Evolutionary conservation across 2,329 filamentous ascomycete species (phyloP).

Genomic region (Biscogniauxia mediterranea): DNA sequence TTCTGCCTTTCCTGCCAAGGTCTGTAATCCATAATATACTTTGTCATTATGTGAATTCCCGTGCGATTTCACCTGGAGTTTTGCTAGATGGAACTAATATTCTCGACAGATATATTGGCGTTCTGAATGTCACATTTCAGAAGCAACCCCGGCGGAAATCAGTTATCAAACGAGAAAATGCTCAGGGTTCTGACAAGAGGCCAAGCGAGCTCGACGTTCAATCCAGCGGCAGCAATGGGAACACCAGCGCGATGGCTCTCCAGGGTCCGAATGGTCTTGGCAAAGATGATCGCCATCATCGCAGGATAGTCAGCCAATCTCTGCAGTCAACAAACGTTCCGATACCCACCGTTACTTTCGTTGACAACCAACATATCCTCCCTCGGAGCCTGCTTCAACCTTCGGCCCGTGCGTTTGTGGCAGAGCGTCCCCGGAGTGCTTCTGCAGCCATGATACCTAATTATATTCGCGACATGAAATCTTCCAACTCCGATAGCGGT

Average conservation of each 20-base stretch:
- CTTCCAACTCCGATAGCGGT: conserved; percentile 11
- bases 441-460: conserved; percentile 32
- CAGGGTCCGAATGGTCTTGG: conserved; percentile 15
- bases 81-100: conserved; percentile 21
- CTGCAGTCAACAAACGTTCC: conserved; percentile 63
- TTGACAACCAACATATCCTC: conserved; percentile 91
- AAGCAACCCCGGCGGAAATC: conserved; percentile 71
- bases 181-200: conserved; percentile 25
- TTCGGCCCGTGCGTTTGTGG: conserved; percentile 38
- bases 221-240: conserved; percentile 28
- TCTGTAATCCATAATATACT: conserved; percentile 36
- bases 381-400: conserved; percentile 77
- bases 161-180: conserved; percentile 50
- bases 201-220: conserved; percentile 34
- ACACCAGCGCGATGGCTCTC: conserved; percentile 9
- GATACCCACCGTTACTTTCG: conserved; percentile 87
- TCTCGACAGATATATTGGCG: conserved; percentile 79
- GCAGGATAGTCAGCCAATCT: conserved; percentile 68
- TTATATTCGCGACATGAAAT: conserved; percentile 18
- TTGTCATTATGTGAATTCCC: conserved; percentile 9
- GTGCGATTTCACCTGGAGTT: conserved; percentile 1
- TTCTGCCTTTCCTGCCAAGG: conserved; percentile 89
- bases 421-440: conserved; percentile 37
- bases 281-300: conserved; percentile 29
- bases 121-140: conserved; percentile 92